Base-by-base conservation (phyloP, 805 yeast species). In the Diddensiella caesifluorescens region DNA sequence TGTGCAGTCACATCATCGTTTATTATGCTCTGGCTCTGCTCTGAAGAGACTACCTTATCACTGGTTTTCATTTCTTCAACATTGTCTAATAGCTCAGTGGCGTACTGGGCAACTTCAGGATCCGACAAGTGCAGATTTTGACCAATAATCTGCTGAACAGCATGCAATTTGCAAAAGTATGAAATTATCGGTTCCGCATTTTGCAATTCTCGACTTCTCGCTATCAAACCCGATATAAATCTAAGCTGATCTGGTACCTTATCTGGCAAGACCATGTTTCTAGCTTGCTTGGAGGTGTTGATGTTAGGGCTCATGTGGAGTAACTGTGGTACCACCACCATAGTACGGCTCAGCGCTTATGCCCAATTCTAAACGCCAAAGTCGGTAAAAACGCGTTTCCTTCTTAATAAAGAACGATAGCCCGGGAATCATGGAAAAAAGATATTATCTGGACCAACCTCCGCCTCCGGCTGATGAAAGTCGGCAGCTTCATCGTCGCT, bases 141-240 rank as follows among this genome's bases (percentile, higher is more conserved):
- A 27, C 69, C 69, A 16, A 90, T 64, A 3, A 90, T 79, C 52
- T 75, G 68, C 59, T 89, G 90, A 2, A 84, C 80, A 0, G 88
- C 84, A 55, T 82, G 80, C 38, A 82, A 57, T 47, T 68, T 71
- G 61, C 92, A 83, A 60, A 74, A 83, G 61, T 85, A 86, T 4
- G 90, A 68, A 22, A 86, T 73, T 7, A 80, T 63, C 0, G 94
- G 88, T 47, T 84, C 81, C 6, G 69, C 71, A 0, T 52, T 45
- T 15, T 63, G 68, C 30, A 85, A 54, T 51, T 87, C 95, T 6
- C 58, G 60, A 16, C 53, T 49, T 22, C 55, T 35, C 5, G 53
- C 48, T 10, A 61, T 44, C 22, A 52, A 31, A 5, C 59, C 56
- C 49, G 46, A 49, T 9, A 58, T 51, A 22, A 49, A 53, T 40